phyloP scores from a whole-genome alignment of 768 basidiomycete genomes.

The Termitomyces sp. region DNA sequence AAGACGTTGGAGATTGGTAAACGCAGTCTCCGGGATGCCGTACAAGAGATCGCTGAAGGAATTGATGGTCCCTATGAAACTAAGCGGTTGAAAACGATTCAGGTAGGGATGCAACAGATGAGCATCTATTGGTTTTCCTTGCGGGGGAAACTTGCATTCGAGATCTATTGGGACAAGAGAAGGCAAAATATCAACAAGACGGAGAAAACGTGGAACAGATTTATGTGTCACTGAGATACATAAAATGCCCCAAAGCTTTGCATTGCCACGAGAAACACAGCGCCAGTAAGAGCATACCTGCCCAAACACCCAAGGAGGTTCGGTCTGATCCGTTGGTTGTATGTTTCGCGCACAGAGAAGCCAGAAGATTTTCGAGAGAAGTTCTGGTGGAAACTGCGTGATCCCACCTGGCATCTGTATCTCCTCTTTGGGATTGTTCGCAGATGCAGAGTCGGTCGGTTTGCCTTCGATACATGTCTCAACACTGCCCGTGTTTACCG shows the following conservation, averaged over 20 bases:
- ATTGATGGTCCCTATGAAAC: not conserved
- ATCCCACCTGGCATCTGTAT: no score
- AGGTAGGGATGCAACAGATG: not conserved
- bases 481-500: no score
- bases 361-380: constrained; percentile 8
- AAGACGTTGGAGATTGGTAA: not conserved
- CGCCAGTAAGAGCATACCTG: no score
- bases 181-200: not conserved
- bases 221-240: no score
- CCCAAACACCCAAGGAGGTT: no score
- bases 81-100: not conserved
- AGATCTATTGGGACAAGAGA: not conserved
- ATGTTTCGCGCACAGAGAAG: not conserved
- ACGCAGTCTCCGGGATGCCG: no score
- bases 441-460: no score
- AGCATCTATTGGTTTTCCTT: not conserved
- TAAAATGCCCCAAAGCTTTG: not conserved
- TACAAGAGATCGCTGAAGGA: not conserved
- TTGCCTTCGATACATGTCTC: no score
- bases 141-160: not conserved
- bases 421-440: no score
- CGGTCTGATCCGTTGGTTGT: not conserved
- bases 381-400: not conserved
- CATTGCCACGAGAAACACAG: no score
- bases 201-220: not conserved